Conservation (phyloP, 2,329 filamentous ascomycete species). For the Diaporthe capsici region DNA sequence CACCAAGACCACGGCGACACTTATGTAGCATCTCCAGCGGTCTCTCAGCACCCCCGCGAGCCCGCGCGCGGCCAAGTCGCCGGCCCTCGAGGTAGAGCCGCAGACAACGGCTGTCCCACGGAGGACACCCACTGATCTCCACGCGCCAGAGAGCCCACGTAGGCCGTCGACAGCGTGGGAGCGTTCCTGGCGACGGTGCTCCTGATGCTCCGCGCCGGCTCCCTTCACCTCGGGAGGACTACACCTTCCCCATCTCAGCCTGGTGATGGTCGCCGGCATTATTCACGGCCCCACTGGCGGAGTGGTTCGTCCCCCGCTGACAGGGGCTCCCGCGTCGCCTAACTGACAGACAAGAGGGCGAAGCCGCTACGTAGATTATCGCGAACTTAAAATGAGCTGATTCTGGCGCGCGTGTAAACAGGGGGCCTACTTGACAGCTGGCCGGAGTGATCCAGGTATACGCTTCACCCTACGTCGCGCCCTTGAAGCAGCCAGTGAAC, state of each 20-base stretch:
- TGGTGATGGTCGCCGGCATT: conserved; percentile 23
- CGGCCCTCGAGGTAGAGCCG: background rate
- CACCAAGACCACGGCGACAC: conserved; percentile 5
- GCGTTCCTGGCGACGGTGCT: background rate
- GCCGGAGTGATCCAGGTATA: conserved; percentile 6
- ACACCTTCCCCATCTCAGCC: conserved; percentile 17
- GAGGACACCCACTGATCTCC: background rate
- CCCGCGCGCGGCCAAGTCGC: background rate
- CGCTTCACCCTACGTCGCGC: conserved; percentile 11
- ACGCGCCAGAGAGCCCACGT: background rate
- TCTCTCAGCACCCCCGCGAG: conserved; percentile 6
- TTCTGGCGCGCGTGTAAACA: conserved; percentile 2
- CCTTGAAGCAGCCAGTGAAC: conserved; percentile 26
- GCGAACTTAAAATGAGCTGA: conserved; percentile 30
- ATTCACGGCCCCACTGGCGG: background rate
- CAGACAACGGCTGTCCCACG: conserved; percentile 4
- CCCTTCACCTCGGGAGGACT: background rate
- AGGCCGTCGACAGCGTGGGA: background rate
- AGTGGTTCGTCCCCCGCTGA: background rate
- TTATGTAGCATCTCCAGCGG: background rate
- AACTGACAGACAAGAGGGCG: conserved; percentile 10
- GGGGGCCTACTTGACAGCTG: conserved; percentile 8
- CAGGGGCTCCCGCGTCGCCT: background rate
- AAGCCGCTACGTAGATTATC: conserved; percentile 30
- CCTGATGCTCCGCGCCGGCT: conserved; percentile 2